A percentile compares a stretch with the other conserved stretches of the same genome.
Evolutionary conservation across 139 green algal species (phyloP).

Genomic region (Prasinococcaceae sp.): DNA sequence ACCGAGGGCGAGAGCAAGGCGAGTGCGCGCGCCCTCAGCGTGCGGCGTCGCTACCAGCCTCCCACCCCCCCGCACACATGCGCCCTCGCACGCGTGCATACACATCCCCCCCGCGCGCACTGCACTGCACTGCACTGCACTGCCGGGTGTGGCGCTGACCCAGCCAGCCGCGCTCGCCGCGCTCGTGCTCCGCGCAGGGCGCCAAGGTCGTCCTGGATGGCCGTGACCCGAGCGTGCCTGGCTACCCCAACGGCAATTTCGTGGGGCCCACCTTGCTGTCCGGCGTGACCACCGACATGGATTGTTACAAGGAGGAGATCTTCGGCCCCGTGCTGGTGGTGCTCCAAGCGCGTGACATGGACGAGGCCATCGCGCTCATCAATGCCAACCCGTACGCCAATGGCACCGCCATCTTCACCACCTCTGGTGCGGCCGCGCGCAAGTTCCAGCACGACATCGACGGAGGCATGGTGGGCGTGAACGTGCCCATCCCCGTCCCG

Average conservation of each 20-base stretch:
- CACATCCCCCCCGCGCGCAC: no score
- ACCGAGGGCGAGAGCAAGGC: conserved; percentile 38
- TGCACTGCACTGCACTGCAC: no score
- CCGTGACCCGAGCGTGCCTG: no score
- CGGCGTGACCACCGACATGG: conserved; percentile 59
- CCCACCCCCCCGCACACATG: no score
- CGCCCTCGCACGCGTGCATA: no score
- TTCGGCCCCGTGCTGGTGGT: not conserved
- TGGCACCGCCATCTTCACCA: conserved; percentile 84
- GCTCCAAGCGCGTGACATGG: conserved; percentile 43
- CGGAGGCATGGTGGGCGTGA: conserved; percentile 78
- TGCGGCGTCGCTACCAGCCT: no score
- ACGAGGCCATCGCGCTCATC: conserved; percentile 70
- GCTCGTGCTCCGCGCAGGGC: no score
- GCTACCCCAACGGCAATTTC: conserved; percentile 65
- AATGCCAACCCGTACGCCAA: conserved; percentile 88
- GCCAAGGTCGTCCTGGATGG: no score
- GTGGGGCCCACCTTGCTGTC: conserved; percentile 77
- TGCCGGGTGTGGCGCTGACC: no score
- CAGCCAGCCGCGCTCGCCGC: no score
- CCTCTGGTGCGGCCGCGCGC: conserved; percentile 53
- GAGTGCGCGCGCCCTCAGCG: no score
- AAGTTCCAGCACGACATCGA: conserved; percentile 67
- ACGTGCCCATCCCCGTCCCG: conserved; percentile 91
- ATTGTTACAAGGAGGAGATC: conserved; percentile 52